Evolutionary conservation across 2,329 filamentous ascomycete species (phyloP).

Genomic region (Colletotrichum orchidophilum): DNA sequence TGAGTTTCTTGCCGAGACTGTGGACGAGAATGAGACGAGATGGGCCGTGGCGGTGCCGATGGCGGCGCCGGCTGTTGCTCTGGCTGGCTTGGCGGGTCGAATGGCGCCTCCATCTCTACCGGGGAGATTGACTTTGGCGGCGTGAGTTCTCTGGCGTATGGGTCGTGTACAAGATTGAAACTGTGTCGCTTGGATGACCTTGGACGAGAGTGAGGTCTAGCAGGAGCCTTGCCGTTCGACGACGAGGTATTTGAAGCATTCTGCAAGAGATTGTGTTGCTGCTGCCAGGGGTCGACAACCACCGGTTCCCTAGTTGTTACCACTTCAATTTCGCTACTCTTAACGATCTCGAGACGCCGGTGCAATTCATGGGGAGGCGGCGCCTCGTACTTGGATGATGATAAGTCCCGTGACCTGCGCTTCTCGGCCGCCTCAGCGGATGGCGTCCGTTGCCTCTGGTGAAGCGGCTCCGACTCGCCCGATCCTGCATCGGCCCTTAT

Average conservation of each 20-base stretch:
- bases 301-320: constrained; percentile 5
- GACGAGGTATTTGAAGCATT: constrained; percentile 4
- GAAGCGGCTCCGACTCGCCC: neutral
- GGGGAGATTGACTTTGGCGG: constrained; percentile 26
- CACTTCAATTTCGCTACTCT: constrained; percentile 30
- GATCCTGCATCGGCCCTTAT: neutral
- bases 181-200: constrained; percentile 20
- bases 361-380: constrained; percentile 24
- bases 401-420: neutral
- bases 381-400: constrained; percentile 14
- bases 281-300: constrained; percentile 1
- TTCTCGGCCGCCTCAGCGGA: constrained; percentile 10
- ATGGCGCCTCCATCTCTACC: constrained; percentile 26
- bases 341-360: constrained; percentile 28
- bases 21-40: neutral
- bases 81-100: constrained; percentile 5
- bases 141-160: constrained; percentile 26
- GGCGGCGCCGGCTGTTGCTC: neutral
- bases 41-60: neutral
- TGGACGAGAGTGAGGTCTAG: constrained; percentile 6
- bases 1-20: neutral
- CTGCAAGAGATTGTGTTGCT: constrained; percentile 5
- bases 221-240: constrained; percentile 8
- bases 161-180: constrained; percentile 27
- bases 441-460: neutral